Percentiles rank a stretch among this genome's conserved stretches.
phyloP scores from a whole-genome alignment of 2,329 filamentous ascomycete genomes.

The Xylaria sp. region DNA sequence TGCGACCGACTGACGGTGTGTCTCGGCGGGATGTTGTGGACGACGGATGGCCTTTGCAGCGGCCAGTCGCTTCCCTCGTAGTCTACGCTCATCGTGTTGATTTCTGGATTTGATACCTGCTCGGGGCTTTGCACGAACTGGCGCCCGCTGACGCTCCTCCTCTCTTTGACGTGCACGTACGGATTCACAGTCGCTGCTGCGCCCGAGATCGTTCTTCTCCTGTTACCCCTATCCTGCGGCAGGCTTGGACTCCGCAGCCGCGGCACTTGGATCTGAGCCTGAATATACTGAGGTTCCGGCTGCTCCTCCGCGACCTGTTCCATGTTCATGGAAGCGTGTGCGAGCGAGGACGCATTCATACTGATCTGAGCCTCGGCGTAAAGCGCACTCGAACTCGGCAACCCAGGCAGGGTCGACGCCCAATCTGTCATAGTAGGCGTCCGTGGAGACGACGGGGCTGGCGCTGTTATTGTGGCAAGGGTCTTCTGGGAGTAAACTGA shows the following conservation, averaged over 20 bases:
- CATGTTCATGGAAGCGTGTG: conserved; percentile 2
- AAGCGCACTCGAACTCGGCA: background rate
- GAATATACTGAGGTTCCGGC: conserved; percentile 16
- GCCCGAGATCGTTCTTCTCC: conserved; percentile 25
- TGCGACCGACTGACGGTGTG: conserved; percentile 23
- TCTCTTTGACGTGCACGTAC: background rate
- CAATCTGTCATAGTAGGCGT: conserved; percentile 33
- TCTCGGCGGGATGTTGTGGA: conserved; percentile 22
- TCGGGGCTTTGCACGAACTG: conserved; percentile 13
- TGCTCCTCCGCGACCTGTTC: conserved; percentile 18
- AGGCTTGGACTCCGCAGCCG: conserved; percentile 35
- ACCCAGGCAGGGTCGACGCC: conserved; percentile 22
- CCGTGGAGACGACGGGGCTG: conserved; percentile 24
- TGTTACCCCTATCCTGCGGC: conserved; percentile 28
- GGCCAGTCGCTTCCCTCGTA: conserved; percentile 30
- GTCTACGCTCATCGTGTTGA: background rate
- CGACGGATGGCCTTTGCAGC: conserved; percentile 27
- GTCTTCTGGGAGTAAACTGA: conserved; percentile 34
- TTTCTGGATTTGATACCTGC: background rate
- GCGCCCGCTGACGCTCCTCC: background rate
- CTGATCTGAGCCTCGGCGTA: conserved; percentile 1
- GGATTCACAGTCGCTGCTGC: background rate
- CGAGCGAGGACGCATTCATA: background rate
- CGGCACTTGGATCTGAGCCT: conserved; percentile 32
- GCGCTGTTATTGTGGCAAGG: conserved; percentile 17